phyloP scores from a whole-genome alignment of 352 stramenopile genomes.

The Plasmopara halstedii region DNA sequence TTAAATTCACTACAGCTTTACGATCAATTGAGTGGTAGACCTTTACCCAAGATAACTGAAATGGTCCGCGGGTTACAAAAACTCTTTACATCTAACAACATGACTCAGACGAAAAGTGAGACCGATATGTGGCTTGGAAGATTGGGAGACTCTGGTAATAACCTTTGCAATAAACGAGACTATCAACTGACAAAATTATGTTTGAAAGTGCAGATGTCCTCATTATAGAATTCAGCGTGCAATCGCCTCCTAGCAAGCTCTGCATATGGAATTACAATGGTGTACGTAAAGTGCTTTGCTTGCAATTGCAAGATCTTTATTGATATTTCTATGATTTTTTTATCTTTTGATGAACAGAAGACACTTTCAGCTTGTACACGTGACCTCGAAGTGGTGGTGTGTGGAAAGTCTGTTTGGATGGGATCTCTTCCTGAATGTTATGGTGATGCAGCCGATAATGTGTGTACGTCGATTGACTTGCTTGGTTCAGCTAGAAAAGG shows the following conservation, averaged over 20 bases:
- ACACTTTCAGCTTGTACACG: constrained; percentile 38
- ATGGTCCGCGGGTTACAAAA: constrained; percentile 52
- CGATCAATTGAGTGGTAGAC: constrained; percentile 31
- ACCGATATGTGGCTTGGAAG: constrained; percentile 73
- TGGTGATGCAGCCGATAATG: constrained; percentile 54
- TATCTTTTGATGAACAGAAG: too few relatives aligned
- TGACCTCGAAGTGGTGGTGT: constrained; percentile 61
- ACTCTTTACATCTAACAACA: constrained; percentile 45
- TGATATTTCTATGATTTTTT: too few relatives aligned
- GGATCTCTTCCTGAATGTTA: constrained; percentile 68
- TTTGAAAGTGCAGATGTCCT: constrained; percentile 22
- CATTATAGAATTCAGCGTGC: constrained; percentile 46
- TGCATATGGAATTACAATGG: constrained; percentile 83
- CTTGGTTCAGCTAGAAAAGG: constrained; percentile 27
- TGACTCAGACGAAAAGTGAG: constrained; percentile 56
- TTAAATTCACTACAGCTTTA: constrained; percentile 40
- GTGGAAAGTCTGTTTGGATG: constrained; percentile 57
- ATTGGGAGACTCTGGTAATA: constrained; percentile 28
- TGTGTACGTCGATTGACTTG: constrained; percentile 65
- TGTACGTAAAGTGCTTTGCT: neutral
- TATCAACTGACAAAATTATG: neutral
- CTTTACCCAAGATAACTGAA: constrained; percentile 51
- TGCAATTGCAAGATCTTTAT: too few relatives aligned
- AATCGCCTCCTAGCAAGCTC: constrained; percentile 40
- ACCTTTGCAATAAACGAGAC: neutral